Evolutionary conservation across 345 rosid species (phyloP).

Genomic region (Citrus mangshanensis): DNA sequence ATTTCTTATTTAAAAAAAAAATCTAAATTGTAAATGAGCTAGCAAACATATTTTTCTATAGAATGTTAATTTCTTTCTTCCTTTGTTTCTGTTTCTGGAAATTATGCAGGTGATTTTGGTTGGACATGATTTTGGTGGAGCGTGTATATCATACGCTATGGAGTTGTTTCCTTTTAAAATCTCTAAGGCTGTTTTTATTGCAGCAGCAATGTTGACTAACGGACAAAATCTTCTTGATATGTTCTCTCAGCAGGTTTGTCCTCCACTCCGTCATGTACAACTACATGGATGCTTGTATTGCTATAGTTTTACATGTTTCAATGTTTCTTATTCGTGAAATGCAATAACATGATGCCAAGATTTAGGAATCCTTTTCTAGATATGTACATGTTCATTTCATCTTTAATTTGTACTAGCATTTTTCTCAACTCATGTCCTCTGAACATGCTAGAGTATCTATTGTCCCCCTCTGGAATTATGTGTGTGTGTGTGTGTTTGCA

Average conservation of each 20-base stretch:
- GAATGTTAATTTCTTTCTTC: not conserved
- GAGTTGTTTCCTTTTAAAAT: conserved; percentile 74
- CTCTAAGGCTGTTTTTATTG: conserved; percentile 71
- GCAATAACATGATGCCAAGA: not conserved
- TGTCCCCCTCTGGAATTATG: not conserved
- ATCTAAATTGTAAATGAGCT: not conserved
- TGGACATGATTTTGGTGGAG: conserved; percentile 96
- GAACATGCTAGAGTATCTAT: not conserved
- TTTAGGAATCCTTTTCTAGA: not conserved
- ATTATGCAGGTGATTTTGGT: conserved; percentile 78
- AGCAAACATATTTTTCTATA: not conserved
- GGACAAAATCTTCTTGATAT: conserved; percentile 78
- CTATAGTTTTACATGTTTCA: not conserved
- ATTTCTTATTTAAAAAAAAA: not conserved
- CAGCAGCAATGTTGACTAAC: conserved; percentile 76
- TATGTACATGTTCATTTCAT: not conserved
- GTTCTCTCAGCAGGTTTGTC: conserved; percentile 65
- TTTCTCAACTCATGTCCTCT: not conserved
- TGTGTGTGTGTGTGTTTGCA: not conserved
- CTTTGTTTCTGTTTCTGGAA: conserved; percentile 3
- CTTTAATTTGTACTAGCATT: not conserved
- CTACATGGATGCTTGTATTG: not conserved
- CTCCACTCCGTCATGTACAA: not conserved
- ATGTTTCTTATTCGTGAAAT: not conserved
- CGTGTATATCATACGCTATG: conserved; percentile 82